Percentiles rank a stretch among this genome's conserved stretches.
phyloP scores from a whole-genome alignment of 495 filamentous ascomycete species.

The Sordaria brevicollis region DNA sequence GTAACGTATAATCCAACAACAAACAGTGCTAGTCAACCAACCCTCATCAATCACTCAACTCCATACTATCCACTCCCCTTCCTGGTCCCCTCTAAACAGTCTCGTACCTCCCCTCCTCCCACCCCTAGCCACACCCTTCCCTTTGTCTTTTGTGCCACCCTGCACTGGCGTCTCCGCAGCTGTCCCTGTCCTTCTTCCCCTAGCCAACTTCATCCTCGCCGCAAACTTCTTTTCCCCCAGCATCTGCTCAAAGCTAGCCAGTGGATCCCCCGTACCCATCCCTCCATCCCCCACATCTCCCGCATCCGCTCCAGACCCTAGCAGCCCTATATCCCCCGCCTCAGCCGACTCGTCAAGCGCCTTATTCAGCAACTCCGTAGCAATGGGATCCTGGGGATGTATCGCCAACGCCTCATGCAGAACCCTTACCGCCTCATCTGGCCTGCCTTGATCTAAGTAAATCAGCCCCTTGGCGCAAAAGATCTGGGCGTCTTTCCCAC shows the following conservation, averaged over 20 bases:
- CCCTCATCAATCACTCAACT: conserved; percentile 17
- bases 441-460: conserved; percentile 54
- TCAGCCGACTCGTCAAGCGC: conserved; percentile 57
- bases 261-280: conserved; percentile 22
- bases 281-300: neutral
- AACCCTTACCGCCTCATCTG: conserved; percentile 55
- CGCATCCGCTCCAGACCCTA: conserved; percentile 1
- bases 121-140: conserved; percentile 13
- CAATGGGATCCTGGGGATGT: conserved; percentile 60
- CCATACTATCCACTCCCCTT: conserved; percentile 10
- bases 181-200: neutral
- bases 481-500: conserved; percentile 60
- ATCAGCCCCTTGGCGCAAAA: conserved; percentile 67
- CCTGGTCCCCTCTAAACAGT: neutral
- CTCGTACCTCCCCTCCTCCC: neutral
- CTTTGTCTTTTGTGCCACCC: conserved; percentile 8
- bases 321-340: conserved; percentile 15
- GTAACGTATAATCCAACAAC: neutral
- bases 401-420: conserved; percentile 66
- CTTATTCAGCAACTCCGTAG: conserved; percentile 63
- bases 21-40: neutral
- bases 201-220: conserved; percentile 14
- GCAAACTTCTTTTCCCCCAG: conserved; percentile 16
- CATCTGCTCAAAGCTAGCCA: conserved; percentile 25
- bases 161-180: conserved; percentile 2